Base-by-base conservation (phyloP, 805 yeast species). In the Danielia oregonensis region DNA sequence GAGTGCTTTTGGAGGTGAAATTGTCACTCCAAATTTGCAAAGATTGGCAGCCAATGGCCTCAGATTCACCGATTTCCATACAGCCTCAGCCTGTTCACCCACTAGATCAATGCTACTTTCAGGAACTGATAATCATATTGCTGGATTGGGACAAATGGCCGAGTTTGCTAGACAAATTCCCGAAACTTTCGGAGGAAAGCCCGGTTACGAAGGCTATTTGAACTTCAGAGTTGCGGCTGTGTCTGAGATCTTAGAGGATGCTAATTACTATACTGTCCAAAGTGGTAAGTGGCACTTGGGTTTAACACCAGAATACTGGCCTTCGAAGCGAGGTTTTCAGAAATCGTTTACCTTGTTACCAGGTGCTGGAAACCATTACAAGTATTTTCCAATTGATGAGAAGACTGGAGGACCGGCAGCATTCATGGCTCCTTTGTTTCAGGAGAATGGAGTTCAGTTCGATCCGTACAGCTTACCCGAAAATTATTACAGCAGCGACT, bases 231-330 rank as follows among this genome's bases (percentile, higher is more conserved):
- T 76, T 2, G 80, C 78, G 17, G 68, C 78, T 1, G 52, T 76
- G 26, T 72, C 81, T 1, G 78, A 76, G 35, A 61, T 75, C 17
- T 52, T 76, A 40, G 49, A 68, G 15, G 74, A 73, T 15, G 52
- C 51, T 8, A 78, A 74, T n/a, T 76, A 76, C 48, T 64, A 65
- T 35, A 76, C 77, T 3, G 65, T 71, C 30, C 52, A 74, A 17
- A 63, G 78, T 9, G 84, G 82, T 11, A 78, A 78, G 46, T 77
- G 82, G 82, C 82, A 78, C 51, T 51, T 78, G 27, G 82, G 82
- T 5, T 49, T 70, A 11, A 46, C 58, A 1, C 57, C 61, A 7
- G 71, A 71, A n/a, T 61, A 66, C 30, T 68, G 76, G 69, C 79
- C 79, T 3, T 48, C 54, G 5, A 53, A 59, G 12, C 50, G 78